phyloP scores from a whole-genome alignment of 768 basidiomycete species.

The Crepidotus variabilis region DNA sequence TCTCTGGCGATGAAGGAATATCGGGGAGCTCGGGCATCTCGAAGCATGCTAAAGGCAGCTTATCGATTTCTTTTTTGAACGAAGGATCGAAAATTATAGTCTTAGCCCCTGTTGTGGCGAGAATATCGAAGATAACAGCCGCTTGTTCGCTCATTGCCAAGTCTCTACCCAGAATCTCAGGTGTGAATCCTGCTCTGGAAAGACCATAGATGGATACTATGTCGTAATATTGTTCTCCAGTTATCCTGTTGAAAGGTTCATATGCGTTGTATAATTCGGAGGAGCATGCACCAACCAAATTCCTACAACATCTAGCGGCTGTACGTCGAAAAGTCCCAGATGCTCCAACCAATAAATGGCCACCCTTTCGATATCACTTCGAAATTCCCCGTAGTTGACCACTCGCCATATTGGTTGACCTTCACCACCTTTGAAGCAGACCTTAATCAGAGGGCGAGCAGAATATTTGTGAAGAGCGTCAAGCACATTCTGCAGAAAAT shows the following conservation, averaged over 20 bases:
- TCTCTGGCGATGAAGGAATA: not conserved
- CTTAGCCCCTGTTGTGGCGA: constrained; percentile 47
- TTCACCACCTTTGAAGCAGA: constrained; percentile 1
- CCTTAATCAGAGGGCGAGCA: constrained; percentile 4
- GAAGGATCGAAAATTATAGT: constrained; percentile 54
- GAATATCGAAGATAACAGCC: constrained; percentile 58
- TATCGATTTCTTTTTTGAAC: constrained; percentile 30
- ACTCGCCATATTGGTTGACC: constrained; percentile 15
- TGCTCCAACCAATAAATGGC: constrained; percentile 52
- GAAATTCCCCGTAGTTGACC: constrained; percentile 40
- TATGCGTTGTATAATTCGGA: not conserved
- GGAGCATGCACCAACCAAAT: constrained; percentile 42
- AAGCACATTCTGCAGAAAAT: constrained; percentile 2
- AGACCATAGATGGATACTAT: constrained; percentile 61
- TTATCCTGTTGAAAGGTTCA: constrained; percentile 38
- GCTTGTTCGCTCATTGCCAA: constrained; percentile 50
- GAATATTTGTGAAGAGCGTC: constrained; percentile 1
- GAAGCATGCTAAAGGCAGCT: not conserved
- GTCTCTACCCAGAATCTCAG: constrained; percentile 56
- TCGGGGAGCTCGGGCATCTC: not conserved
- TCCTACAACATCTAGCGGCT: constrained; percentile 51
- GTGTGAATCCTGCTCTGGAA: constrained; percentile 61
- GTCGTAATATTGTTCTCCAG: constrained; percentile 59
- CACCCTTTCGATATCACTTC: constrained; percentile 47
- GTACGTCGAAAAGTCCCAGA: constrained; percentile 37